Conservation (phyloP, 208 protist genomes). For the Acanthamoeba culbertsoni region DNA sequence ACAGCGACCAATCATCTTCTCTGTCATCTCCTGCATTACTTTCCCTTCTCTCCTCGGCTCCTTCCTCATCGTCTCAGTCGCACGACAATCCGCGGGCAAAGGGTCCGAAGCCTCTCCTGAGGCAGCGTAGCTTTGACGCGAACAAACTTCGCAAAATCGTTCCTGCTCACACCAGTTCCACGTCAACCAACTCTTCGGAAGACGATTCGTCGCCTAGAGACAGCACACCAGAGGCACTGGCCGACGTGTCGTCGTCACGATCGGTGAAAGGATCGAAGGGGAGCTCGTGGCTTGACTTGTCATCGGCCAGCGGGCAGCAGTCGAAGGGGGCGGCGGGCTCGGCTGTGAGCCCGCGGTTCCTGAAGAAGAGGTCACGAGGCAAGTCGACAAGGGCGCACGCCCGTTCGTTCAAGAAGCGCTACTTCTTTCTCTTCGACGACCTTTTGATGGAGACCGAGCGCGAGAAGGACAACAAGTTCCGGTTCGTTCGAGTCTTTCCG, state of each 20-base stretch:
- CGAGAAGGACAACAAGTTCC: not conserved
- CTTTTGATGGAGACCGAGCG: not conserved
- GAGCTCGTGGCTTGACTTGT: no score
- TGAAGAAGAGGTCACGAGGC: no score
- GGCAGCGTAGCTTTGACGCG: not conserved
- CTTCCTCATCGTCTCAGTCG: not conserved
- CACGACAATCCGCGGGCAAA: not conserved
- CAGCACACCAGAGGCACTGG: no score
- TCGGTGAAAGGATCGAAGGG: no score
- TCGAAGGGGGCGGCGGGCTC: no score
- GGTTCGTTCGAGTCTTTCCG: not conserved
- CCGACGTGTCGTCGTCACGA: no score
- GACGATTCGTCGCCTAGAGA: no score
- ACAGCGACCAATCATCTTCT: not conserved
- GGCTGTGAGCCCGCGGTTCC: no score
- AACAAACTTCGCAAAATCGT: not conserved
- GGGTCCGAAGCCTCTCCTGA: not conserved
- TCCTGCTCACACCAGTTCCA: not conserved
- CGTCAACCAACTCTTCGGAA: not conserved
- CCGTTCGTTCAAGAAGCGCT: not conserved
- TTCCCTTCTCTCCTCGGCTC: not conserved
- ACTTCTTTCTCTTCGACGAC: constrained; percentile 31
- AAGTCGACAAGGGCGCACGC: not conserved
- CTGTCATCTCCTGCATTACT: not conserved
- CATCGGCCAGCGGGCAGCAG: no score